Base-by-base conservation (phyloP, 306 rosid species). In the Prunus padus region DNA sequence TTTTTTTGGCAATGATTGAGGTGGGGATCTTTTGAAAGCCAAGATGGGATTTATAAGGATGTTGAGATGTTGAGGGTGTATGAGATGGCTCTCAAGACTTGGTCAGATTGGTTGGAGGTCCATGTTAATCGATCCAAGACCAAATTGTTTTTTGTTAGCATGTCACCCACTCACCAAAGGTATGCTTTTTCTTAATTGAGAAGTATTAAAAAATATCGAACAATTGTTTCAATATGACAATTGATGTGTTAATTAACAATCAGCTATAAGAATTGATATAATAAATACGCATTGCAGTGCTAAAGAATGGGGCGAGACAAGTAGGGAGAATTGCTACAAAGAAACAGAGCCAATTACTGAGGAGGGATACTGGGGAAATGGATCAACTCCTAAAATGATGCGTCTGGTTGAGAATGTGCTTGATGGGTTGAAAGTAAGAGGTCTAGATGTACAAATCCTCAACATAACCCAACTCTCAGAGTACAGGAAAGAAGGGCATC, bases 141-240 rank as follows among this genome's bases (percentile, higher is more conserved):
- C 45, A 76, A 76, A 2, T 42, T 92, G 82, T 90, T 89, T 67
- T 92, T 95, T 25, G 90, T 95, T 71, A 89, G 91, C 86, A 85
- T 95, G 96, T 95, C 99, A n/a, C 99, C 97, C 1, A 95, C 93
- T 74, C 99, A 95, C 61, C 86, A 88, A 65, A 95, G 88, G 99
- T 92, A 89, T 26, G 14, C 66, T 6, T 31, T 31, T 31, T 31
- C 33, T 4, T 31, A 31, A 31, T 31, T 31, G 33, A 31, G 5
- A 4, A 31, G 33, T 31, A 30, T 4, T 31, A 33, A 40, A 44
- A 44, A 8, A 44, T 44, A 44, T 31, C 0, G 0, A 31, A 31
- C 1, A 4, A 0, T 3, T 4, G 33, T 31, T 5, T 31, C 1
- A 3, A 31, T 31, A 31, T 31, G 33, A 18, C 25, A 18, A 5